Conservation (phyloP, 768 basidiomycete genomes). For the Tulasnella sp. region DNA sequence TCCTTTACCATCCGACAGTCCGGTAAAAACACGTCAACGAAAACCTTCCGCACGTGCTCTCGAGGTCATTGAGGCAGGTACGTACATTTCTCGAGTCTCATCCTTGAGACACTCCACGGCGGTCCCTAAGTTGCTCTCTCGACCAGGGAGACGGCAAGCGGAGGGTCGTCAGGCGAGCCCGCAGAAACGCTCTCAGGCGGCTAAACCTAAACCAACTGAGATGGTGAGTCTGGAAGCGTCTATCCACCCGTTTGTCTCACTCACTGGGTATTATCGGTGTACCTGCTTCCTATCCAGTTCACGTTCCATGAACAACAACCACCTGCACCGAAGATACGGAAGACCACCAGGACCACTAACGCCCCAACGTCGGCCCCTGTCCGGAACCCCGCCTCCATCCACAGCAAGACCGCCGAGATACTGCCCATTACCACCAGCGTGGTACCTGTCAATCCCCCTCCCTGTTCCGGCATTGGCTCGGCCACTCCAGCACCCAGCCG, state of each 20-base stretch:
- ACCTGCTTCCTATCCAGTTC: background rate
- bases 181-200: background rate
- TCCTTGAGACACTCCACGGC: background rate
- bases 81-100: background rate
- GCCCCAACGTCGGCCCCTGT: background rate
- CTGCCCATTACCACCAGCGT: background rate
- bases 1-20: background rate
- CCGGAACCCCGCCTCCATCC: background rate
- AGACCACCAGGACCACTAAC: background rate
- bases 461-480: background rate
- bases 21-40: background rate
- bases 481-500: background rate
- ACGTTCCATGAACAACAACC: background rate
- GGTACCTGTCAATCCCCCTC: background rate
- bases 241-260: background rate
- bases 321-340: background rate
- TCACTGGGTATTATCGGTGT: background rate
- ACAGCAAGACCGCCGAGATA: background rate
- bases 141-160: background rate
- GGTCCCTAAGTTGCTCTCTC: background rate
- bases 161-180: background rate
- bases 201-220: too few species aligned
- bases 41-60: background rate
- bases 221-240: background rate
- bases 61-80: background rate